Conservation (phyloP, 768 basidiomycete species). For the Phallus indusiatus region DNA sequence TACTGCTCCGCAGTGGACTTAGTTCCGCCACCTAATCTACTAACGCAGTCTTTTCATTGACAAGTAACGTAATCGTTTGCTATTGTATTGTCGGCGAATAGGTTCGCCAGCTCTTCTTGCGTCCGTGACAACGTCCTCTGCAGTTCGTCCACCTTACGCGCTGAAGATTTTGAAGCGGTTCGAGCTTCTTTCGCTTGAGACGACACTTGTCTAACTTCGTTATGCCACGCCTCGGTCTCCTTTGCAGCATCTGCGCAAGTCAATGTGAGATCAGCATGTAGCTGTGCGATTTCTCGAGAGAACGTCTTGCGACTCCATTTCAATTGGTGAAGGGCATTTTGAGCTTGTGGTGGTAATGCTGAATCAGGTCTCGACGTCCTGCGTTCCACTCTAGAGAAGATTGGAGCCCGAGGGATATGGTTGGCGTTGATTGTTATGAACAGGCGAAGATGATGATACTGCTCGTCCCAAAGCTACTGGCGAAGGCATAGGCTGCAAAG, state of each 20-base stretch:
- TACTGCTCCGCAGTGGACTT: conserved; percentile 54
- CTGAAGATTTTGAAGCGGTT: conserved; percentile 25
- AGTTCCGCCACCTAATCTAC: conserved; percentile 44
- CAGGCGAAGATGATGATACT: neutral
- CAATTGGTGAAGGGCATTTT: neutral
- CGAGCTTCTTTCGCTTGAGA: conserved; percentile 7
- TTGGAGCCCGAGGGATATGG: neutral
- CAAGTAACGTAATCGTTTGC: conserved; percentile 68
- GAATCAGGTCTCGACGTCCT: neutral
- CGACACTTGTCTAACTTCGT: neutral
- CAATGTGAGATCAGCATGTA: neutral
- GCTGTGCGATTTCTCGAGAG: neutral
- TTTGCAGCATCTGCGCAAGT: neutral
- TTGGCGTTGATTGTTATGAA: neutral
- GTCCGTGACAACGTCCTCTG: conserved; percentile 23
- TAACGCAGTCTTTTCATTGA: conserved; percentile 60
- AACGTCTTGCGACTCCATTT: neutral
- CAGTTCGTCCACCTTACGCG: conserved; percentile 21
- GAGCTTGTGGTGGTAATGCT: neutral
- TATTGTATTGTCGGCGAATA: conserved; percentile 36
- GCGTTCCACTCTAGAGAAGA: neutral
- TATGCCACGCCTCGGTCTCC: neutral
- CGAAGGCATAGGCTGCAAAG: neutral
- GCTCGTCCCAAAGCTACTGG: neutral
- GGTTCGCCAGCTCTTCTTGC: conserved; percentile 21